Base-by-base conservation (phyloP, 331 rosid genomes). In the Quercus lobata region DNA sequence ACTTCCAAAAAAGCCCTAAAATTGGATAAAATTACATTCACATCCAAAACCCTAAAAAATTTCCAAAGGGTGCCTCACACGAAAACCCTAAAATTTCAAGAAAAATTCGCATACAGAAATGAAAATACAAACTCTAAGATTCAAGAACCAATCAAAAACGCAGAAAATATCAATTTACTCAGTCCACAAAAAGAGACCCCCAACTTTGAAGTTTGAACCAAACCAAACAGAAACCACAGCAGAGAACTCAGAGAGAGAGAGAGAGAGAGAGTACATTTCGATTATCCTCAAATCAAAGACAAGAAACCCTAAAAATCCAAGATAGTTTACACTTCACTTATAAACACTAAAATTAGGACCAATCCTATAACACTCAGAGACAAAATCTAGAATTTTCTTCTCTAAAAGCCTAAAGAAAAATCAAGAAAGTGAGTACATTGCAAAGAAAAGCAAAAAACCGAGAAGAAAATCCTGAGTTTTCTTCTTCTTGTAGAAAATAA, bases 41-140 rank as follows among this genome's bases (percentile, higher is more conserved):
- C 12, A 54, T 73, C 72, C 17, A 54, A 32, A 72, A 56, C 41
- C 75, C 25, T 37, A 6, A 70, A 21, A 81, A 4, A 30, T 52
- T 2, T 2, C n/a, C 53, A 32, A 1, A 46, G 17, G 72, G 15
- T 4, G 17, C 16, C 17, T 30, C 22, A 35, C 49, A 10, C 16
- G n/a, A 34, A 71, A 55, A 37, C 46, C 55, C 61, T 66, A 35
- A 73, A 12, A 57, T 71, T 72, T 55, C 25, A 84, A 69, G 37
- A 16, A 76, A 27, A 29, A 62, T 17, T 25, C 0, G 56, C 18
- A 22, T 1, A n/a, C 12, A 19, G 9, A 0, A 72, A 46, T 72
- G 35, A 30, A 54, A 54, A 27, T 44, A 69, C 73, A 52, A 84
- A 55, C 52, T 73, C 75, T 15, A 60, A 0, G 32, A 69, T 76